Evolutionary conservation across 2,329 filamentous ascomycete species (phyloP).

Genomic region (Cytospora piceae): DNA sequence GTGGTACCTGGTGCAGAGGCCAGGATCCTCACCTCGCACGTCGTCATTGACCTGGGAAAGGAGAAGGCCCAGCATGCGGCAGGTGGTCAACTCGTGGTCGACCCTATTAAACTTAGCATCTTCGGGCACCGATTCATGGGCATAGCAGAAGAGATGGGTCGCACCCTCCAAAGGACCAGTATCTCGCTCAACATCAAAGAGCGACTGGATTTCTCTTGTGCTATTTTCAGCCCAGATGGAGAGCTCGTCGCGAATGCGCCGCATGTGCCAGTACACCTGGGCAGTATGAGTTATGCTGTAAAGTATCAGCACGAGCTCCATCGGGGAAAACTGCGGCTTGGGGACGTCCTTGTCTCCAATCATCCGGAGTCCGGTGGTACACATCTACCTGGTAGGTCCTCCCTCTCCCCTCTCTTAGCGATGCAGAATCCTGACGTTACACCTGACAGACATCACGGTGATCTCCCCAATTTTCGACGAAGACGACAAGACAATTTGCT

Average conservation of each 20-base stretch:
- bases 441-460: conserved; percentile 42
- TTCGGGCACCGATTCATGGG: conserved; percentile 81
- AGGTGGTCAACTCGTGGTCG: conserved; percentile 17
- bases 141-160: conserved; percentile 63
- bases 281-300: conserved; percentile 26
- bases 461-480: conserved; percentile 45
- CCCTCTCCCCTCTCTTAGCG: not conserved
- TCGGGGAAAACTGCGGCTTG: conserved; percentile 67
- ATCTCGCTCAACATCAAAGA: conserved; percentile 28
- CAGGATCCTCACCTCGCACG: conserved; percentile 36
- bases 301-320: conserved; percentile 57
- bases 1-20: conserved; percentile 26
- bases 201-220: conserved; percentile 27
- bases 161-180: conserved; percentile 26
- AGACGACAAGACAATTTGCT: conserved; percentile 52
- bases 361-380: conserved; percentile 45
- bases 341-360: conserved; percentile 72
- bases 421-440: not conserved
- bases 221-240: conserved; percentile 26
- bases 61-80: conserved; percentile 35
- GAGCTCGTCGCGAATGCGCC: conserved; percentile 47
- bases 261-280: conserved; percentile 53
- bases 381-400: conserved; percentile 39
- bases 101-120: conserved; percentile 68
- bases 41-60: conserved; percentile 30